Conservation (phyloP, 2,329 filamentous ascomycete species). For the Aureobasidium sp. region DNA sequence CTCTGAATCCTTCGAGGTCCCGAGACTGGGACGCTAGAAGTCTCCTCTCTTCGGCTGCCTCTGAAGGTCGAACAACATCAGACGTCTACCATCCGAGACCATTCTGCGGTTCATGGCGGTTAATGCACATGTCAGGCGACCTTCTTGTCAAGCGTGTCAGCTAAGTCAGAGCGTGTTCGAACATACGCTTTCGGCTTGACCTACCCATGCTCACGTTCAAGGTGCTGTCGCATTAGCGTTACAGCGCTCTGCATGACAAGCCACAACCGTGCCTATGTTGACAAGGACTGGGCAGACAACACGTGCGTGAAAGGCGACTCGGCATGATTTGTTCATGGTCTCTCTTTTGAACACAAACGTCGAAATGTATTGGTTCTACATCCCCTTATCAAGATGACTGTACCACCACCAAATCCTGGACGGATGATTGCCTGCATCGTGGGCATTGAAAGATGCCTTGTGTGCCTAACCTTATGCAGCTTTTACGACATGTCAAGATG, state of each 20-base stretch:
- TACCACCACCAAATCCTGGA: not conserved
- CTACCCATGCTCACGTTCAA: not conserved
- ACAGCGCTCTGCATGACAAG: constrained; percentile 8
- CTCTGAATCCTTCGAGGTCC: not conserved
- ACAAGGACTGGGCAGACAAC: constrained; percentile 6
- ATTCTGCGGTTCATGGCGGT: not conserved
- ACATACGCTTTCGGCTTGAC: not conserved
- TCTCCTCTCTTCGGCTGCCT: not conserved
- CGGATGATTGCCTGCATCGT: not conserved
- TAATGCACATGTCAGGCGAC: not conserved
- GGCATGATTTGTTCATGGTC: not conserved
- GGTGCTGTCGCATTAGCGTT: constrained; percentile 9
- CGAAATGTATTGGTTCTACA: not conserved
- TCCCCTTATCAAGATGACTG: not conserved
- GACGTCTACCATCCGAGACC: not conserved
- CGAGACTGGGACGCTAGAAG: not conserved
- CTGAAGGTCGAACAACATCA: not conserved
- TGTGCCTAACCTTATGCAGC: not conserved
- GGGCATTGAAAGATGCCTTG: not conserved
- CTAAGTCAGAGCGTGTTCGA: not conserved
- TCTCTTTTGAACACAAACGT: too few relatives aligned
- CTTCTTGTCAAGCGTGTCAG: not conserved
- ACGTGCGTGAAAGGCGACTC: not conserved
- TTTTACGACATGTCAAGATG: not conserved
- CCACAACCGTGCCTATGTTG: constrained; percentile 2